Base-by-base conservation (phyloP, 306 rosid species). In the Fragaria vesca region DNA sequence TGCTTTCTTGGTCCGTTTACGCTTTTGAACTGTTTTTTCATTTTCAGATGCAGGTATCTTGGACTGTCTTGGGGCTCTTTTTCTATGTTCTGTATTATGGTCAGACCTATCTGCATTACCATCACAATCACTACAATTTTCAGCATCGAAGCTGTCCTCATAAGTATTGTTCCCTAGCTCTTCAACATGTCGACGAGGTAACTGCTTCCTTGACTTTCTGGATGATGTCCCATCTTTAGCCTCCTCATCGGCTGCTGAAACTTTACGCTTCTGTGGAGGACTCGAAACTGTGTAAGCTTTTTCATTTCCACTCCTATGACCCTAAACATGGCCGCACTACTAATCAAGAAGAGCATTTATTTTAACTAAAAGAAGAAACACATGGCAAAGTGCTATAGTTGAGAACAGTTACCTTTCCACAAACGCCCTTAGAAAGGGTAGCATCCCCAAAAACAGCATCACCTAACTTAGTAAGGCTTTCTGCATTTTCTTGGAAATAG, bases 1-100 rank as follows among this genome's bases (percentile, higher is more conserved):
- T 24, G 26, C 26, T 24, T 24, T 24, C 26, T 24, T 24, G 26
- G 26, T 24, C 26, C 26, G 26, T 24, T 24, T 24, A 24, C 26
- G 0, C 0, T 24, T 24, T 24, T 24, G 26, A 75, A 81, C 73
- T 6, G 84, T 71, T 81, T 95, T 90, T 74, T 81, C 90, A 76
- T 76, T 85, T 82, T 86, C 96, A 77, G 83, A 50, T 54, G 38
- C 82, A 80, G 89, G 65, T 83, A 87, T 88, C 83, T 87, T 81
- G 34, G 88, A 58, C 77, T 75, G 87, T 68, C 74, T 83, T 36
- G 81, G 69, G 69, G 80, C 78, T 57, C 65, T 87, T 79, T 79
- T 85, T 84, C 84, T 89, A 83, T 62, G 76, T 72, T 86, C 77
- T 72, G 72, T 69, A 74, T 45, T 28, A 69, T 75, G 84, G 72